Evolutionary conservation across 768 basidiomycete genomes (phyloP).

Genomic region (Kwoniella sp.): DNA sequence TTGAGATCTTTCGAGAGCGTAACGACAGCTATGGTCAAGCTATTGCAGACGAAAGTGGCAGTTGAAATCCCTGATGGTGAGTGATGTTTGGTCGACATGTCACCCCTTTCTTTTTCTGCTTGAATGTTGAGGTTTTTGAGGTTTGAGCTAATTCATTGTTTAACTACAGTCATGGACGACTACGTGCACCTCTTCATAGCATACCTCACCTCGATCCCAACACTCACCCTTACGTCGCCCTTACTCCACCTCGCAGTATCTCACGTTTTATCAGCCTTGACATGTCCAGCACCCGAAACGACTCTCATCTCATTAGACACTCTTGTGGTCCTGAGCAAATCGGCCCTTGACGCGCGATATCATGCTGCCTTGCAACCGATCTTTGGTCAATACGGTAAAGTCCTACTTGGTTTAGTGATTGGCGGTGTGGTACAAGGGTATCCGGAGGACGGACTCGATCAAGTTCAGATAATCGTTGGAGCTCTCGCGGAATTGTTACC

Average conservation of each 20-base stretch:
- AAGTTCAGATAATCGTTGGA: slow-evolving; percentile 76
- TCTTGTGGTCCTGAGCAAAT: slow-evolving; percentile 68
- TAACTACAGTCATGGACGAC: slow-evolving; percentile 81
- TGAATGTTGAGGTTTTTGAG: no score
- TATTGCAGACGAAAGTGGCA: slow-evolving; percentile 70
- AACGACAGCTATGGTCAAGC: slow-evolving; percentile 68
- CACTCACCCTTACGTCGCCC: slow-evolving; percentile 75
- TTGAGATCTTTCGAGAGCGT: slow-evolving; percentile 71
- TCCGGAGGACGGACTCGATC: slow-evolving; percentile 76
- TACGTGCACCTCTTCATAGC: slow-evolving; percentile 79
- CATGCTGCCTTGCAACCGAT: slow-evolving; percentile 50
- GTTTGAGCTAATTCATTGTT: no score
- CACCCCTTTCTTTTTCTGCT: not conserved
- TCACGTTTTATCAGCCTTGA: slow-evolving; percentile 73
- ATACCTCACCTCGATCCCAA: slow-evolving; percentile 69
- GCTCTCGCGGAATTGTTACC: slow-evolving; percentile 60
- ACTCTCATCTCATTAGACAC: slow-evolving; percentile 78
- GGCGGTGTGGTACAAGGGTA: slow-evolving; percentile 82
- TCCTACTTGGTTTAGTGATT: slow-evolving; percentile 70
- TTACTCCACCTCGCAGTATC: slow-evolving; percentile 77
- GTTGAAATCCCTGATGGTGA: slow-evolving; percentile 84
- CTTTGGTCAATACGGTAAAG: slow-evolving; percentile 62
- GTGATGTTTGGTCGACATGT: slow-evolving; percentile 42
- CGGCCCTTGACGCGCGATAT: slow-evolving; percentile 65
- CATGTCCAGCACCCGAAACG: slow-evolving; percentile 78